A percentile compares a stretch with the other conserved stretches of the same genome.
Evolutionary conservation across 805 yeast genomes (phyloP).

Genomic region (Cyberlindnera subsufficiens): DNA sequence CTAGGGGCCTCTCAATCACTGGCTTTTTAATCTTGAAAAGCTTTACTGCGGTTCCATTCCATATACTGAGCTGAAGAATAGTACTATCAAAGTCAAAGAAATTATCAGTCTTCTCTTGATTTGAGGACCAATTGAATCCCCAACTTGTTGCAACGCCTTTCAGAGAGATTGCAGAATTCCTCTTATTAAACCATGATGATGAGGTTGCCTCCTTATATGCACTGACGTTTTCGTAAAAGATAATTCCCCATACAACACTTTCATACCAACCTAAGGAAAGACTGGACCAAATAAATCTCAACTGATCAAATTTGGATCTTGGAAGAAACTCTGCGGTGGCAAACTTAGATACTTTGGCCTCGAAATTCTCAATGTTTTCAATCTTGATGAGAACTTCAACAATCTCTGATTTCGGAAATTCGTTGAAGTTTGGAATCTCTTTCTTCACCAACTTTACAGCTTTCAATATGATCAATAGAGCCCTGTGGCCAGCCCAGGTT

Average conservation of each 20-base stretch:
- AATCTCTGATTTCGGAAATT: conserved; percentile 20
- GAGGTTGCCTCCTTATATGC: conserved; percentile 8
- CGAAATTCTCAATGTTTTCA: conserved; percentile 29
- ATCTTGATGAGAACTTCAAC: conserved; percentile 34
- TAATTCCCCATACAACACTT: conserved; percentile 55
- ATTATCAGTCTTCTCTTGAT: conserved; percentile 4
- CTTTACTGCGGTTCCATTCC: conserved; percentile 16
- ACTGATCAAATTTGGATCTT: conserved; percentile 35
- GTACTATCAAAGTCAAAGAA: conserved; percentile 15
- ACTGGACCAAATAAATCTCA: conserved; percentile 58
- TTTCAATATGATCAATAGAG: conserved; percentile 36
- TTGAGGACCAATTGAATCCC: conserved; percentile 27
- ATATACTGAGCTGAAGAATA: conserved; percentile 14
- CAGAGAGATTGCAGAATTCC: conserved; percentile 18
- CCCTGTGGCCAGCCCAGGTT: conserved; percentile 48
- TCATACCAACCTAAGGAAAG: conserved; percentile 73
- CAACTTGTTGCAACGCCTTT: conserved; percentile 32
- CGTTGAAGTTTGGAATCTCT: conserved; percentile 25
- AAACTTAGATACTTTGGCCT: conserved; percentile 18
- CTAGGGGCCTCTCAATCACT: conserved; percentile 34
- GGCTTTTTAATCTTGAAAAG: conserved; percentile 32
- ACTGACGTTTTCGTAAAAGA: conserved; percentile 33
- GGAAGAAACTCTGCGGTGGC: conserved; percentile 37
- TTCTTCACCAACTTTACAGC: conserved; percentile 24
- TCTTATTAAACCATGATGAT: conserved; percentile 21